These are phyloP conservation scores for Tuber borchii DNA, from an alignment of 495 filamentous ascomycete genomes.

Conservation along the genomic window DNA sequence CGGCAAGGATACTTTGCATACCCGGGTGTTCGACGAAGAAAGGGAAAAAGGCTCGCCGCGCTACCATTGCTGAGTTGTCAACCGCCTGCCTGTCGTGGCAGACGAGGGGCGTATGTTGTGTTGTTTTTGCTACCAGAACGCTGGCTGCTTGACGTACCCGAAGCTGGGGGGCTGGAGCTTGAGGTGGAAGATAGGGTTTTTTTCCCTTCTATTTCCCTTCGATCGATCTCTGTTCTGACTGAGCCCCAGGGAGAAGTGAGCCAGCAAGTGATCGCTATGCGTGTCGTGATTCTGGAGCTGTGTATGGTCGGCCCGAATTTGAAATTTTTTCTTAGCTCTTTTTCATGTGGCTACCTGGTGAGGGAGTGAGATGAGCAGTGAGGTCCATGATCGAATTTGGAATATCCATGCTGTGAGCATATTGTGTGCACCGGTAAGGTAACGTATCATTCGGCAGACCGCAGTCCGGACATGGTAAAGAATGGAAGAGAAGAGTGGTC, in stretches of 20 bases:
- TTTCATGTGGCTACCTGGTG: background rate
- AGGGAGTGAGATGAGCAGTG: background rate
- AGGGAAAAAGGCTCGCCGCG: constrained; percentile 5
- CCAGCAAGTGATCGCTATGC: background rate
- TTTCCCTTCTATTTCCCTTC: background rate
- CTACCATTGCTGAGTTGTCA: background rate
- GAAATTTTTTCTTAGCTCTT: background rate
- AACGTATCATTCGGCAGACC: background rate
- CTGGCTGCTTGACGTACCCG: background rate
- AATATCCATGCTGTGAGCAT: background rate
- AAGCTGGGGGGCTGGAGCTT: background rate
- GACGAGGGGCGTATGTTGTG: background rate
- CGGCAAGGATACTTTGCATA: background rate
- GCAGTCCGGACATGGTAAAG: background rate
- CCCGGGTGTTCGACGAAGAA: background rate
- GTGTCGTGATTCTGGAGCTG: background rate
- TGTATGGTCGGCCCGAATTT: background rate
- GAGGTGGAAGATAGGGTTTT: background rate
- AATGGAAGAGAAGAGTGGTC: background rate
- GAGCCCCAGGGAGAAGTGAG: background rate
- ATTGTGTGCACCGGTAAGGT: constrained; percentile 1
- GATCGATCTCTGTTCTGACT: background rate
- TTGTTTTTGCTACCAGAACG: background rate
- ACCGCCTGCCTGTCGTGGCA: background rate
- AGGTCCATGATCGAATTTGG: background rate